Evolutionary conservation across 2,329 filamentous ascomycete species (phyloP).

Genomic region (Tolypocladium amazonense): DNA sequence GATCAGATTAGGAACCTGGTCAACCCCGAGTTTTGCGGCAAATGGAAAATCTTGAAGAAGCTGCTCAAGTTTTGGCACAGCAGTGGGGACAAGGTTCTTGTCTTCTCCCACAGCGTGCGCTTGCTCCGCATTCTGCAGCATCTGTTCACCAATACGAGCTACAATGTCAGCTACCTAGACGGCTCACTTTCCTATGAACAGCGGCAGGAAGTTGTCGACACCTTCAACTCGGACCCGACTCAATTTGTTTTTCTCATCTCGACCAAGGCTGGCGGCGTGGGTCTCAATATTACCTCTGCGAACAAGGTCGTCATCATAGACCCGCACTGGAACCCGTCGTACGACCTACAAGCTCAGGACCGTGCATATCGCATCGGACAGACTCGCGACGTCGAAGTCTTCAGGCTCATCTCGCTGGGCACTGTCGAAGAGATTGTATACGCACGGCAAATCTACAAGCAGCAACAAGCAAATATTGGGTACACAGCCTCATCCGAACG

Average conservation of each 20-base stretch:
- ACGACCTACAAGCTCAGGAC: conserved; percentile 92
- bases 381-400: conserved; percentile 86
- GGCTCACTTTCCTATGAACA: conserved; percentile 77
- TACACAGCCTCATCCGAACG: conserved; percentile 89
- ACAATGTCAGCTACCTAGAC: conserved; percentile 85
- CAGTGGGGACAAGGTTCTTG: conserved; percentile 85
- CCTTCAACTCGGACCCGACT: conserved; percentile 78
- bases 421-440: conserved; percentile 98
- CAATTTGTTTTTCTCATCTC: conserved; percentile 96
- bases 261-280: conserved; percentile 85
- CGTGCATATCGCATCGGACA: conserved; percentile 94
- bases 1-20: conserved; percentile 74
- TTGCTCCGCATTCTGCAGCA: conserved; percentile 75
- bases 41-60: conserved; percentile 87
- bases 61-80: conserved; percentile 82
- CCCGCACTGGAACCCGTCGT: conserved; percentile 94
- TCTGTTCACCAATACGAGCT: conserved; percentile 78
- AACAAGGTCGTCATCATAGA: conserved; percentile 98
- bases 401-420: conserved; percentile 78
- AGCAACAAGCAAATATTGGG: conserved; percentile 95
- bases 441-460: conserved; percentile 95
- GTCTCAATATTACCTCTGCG: conserved; percentile 90
- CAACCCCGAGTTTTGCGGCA: conserved; percentile 87
- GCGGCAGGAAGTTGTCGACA: conserved; percentile 70
- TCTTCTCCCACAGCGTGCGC: conserved; percentile 88